Conservation (phyloP, 2,329 filamentous ascomycete genomes). For the Elsinoe fawcettii region DNA sequence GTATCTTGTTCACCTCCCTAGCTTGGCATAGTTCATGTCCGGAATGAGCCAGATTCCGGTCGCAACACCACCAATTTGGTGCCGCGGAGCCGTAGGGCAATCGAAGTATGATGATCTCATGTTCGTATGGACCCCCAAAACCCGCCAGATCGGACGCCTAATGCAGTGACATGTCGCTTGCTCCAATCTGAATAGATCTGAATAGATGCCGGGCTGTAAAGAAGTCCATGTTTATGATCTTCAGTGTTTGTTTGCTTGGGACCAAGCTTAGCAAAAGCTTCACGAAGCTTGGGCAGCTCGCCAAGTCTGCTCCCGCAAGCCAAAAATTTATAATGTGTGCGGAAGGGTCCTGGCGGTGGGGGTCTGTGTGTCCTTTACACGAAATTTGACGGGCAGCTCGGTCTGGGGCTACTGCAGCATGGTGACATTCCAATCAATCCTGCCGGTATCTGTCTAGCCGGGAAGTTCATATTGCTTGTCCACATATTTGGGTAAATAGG, state of each 20-base stretch:
- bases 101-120: too few species aligned
- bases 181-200: not conserved
- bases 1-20: not conserved
- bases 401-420: too few species aligned
- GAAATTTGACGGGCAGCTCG: too few species aligned
- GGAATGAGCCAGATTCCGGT: not conserved
- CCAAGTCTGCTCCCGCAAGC: not conserved
- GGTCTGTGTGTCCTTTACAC: too few species aligned
- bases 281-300: not conserved
- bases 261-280: not conserved
- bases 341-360: not conserved
- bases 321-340: not conserved
- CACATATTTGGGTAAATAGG: too few species aligned
- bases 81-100: not conserved
- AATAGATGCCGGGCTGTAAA: not conserved
- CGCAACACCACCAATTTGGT: not conserved
- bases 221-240: not conserved
- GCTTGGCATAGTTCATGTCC: not conserved
- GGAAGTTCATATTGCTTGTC: too few species aligned
- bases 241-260: not conserved
- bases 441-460: too few species aligned
- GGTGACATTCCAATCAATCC: too few species aligned
- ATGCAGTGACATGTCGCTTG: not conserved
- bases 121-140: too few species aligned
- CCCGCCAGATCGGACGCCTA: too few species aligned